A percentile compares a stretch with the other conserved stretches of the same genome.
Conservation (phyloP, 2,329 filamentous ascomycete species). For the Ceratocystis smalleyi region DNA sequence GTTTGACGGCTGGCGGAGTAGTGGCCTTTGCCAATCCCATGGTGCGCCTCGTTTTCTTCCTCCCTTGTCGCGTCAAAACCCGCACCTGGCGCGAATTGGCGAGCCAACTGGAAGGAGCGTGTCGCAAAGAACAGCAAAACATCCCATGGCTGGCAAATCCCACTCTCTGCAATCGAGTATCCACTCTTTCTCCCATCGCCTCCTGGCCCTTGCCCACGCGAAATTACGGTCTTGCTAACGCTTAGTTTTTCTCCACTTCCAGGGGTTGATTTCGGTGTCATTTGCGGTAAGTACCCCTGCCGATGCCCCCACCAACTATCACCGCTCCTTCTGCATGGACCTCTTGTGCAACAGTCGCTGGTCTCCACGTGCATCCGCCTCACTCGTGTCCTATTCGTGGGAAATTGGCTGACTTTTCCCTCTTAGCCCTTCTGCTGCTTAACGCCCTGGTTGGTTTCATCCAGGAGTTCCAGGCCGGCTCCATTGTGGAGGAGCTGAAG, state of each 20-base stretch:
- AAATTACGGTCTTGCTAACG: constrained; percentile 12
- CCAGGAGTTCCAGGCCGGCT: constrained; percentile 80
- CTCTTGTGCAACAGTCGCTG: background rate
- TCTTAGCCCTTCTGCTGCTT: constrained; percentile 49
- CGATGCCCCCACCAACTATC: background rate
- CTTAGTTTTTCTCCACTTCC: constrained; percentile 11
- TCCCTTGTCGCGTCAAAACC: background rate
- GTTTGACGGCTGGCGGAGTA: background rate
- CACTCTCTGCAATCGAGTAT: no score
- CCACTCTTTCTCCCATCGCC: background rate
- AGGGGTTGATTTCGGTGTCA: constrained; percentile 84
- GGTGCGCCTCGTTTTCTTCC: background rate
- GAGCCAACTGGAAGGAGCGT: background rate
- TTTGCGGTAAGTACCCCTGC: constrained; percentile 39
- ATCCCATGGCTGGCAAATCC: background rate
- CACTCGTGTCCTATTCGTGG: background rate
- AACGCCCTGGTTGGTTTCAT: constrained; percentile 78
- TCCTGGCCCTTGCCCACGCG: background rate
- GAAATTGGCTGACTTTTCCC: background rate
- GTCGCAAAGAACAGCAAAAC: background rate
- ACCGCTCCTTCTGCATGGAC: background rate
- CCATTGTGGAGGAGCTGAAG: constrained; percentile 80
- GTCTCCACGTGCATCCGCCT: background rate
- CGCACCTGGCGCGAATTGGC: background rate
- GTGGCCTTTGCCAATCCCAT: background rate